These are phyloP conservation scores for Cicer cuneatum DNA, from an alignment of 306 rosid genomes.

Conservation along the genomic window DNA sequence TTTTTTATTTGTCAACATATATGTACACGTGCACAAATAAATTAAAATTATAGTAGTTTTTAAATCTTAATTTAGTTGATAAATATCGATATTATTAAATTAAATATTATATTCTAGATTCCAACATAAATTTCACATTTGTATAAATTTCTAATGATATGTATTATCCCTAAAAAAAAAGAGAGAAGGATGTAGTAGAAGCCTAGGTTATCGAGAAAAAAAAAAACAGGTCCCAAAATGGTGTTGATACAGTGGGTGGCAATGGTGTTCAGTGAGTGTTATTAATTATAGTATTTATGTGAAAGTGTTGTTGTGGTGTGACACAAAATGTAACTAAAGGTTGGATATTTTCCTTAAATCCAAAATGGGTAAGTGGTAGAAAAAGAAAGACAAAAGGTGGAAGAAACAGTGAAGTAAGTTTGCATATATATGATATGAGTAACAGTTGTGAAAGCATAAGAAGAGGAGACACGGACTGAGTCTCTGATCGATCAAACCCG, in stretches of 20 bases:
- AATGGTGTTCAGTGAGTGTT: neutral
- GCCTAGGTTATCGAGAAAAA: neutral
- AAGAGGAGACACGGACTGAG: slow-evolving; percentile 47
- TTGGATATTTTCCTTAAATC: slow-evolving; percentile 17
- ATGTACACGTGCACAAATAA: too few relatives aligned
- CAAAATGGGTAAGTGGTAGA: slow-evolving; percentile 13
- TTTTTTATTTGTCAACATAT: too few relatives aligned
- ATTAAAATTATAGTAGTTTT: too few relatives aligned
- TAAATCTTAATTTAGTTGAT: too few relatives aligned
- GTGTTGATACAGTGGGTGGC: slow-evolving; percentile 44
- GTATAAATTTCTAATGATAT: too few relatives aligned
- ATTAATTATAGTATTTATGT: slow-evolving; percentile 18
- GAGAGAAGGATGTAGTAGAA: neutral
- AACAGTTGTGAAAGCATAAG: neutral
- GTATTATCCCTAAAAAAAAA: neutral
- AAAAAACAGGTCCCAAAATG: slow-evolving; percentile 28
- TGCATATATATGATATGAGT: too few relatives aligned
- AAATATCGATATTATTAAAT: too few relatives aligned
- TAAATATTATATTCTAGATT: too few relatives aligned
- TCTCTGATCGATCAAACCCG: slow-evolving; percentile 53
- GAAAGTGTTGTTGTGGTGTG: slow-evolving; percentile 19
- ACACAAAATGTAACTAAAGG: neutral
- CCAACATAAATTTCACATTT: too few relatives aligned
- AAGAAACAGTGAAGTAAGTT: slow-evolving; percentile 1
- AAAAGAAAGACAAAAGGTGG: slow-evolving; percentile 22